A percentile compares a stretch with the other conserved stretches of the same genome.
Conservation (phyloP, 1,139 yeast species). For the Hyphopichia buzzinii region DNA sequence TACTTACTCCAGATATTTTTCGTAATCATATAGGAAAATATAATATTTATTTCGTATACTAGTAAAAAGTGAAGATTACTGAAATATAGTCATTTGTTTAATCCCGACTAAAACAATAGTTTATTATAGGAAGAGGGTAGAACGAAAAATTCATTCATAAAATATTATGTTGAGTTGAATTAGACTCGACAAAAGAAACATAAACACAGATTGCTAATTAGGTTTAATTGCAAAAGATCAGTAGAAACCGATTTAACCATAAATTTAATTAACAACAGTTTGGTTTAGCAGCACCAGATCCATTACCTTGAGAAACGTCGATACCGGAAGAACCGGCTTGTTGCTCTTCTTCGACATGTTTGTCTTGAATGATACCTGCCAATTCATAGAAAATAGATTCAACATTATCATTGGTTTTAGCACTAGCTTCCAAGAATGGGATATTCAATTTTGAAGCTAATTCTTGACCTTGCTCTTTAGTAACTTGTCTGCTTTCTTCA, state of each 20-base stretch:
- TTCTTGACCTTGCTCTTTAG: conserved; percentile 84
- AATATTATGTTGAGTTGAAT: too few species aligned
- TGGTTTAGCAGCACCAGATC: conserved; percentile 26
- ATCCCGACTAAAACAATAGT: too few species aligned
- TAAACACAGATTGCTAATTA: too few species aligned
- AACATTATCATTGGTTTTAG: conserved; percentile 89
- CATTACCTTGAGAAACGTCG: conserved; percentile 41
- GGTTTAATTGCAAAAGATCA: too few species aligned
- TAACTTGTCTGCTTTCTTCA: conserved; percentile 70
- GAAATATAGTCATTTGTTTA: too few species aligned
- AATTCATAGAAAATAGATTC: conserved; percentile 88
- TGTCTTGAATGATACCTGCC: conserved; percentile 85
- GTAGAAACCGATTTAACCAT: too few species aligned
- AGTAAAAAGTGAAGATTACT: too few species aligned
- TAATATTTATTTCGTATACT: not conserved
- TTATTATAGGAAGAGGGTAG: too few species aligned
- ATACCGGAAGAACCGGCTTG: conserved; percentile 31
- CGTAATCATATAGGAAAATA: not conserved
- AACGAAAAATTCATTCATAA: too few species aligned
- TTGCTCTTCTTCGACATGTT: conserved; percentile 47
- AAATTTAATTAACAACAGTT: conserved; percentile 36
- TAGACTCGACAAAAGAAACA: too few species aligned
- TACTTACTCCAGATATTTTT: not conserved
- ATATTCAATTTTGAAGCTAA: conserved; percentile 85
- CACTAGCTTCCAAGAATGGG: conserved; percentile 93